These are phyloP conservation scores for Fusarium xyrophilum DNA, from an alignment of 2,329 filamentous ascomycete genomes.

Conservation along the genomic window DNA sequence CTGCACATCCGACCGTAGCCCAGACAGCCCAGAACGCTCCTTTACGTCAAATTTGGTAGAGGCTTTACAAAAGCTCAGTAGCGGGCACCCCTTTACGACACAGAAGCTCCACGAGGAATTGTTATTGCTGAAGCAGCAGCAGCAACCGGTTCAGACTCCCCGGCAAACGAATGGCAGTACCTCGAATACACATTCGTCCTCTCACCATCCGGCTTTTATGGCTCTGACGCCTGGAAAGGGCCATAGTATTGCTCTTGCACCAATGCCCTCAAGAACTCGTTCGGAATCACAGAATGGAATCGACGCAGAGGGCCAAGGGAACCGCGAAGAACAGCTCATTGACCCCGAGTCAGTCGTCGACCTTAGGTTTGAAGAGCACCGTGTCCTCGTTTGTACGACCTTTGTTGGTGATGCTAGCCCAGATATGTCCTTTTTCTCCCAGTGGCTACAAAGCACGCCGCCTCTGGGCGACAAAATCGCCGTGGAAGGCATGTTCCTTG, in stretches of 20 bases:
- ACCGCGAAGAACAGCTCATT: conserved; percentile 51
- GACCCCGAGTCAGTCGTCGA: conserved; percentile 59
- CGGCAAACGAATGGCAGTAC: conserved; percentile 56
- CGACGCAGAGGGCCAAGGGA: conserved; percentile 36
- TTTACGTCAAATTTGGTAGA: conserved; percentile 66
- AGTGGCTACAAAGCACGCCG: conserved; percentile 69
- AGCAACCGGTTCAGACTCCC: conserved; percentile 52
- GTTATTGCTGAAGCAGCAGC: conserved; percentile 53
- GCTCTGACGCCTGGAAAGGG: conserved; percentile 62
- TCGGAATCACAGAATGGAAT: conserved; percentile 42
- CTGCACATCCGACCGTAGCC: conserved; percentile 58
- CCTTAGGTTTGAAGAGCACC: conserved; percentile 66
- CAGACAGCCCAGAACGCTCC: conserved; percentile 56
- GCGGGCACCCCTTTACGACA: conserved; percentile 61
- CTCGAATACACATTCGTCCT: conserved; percentile 44
- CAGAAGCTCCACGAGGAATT: conserved; percentile 66
- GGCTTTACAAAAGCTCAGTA: conserved; percentile 60
- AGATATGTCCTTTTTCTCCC: conserved; percentile 70
- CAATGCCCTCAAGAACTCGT: conserved; percentile 48
- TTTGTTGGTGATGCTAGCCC: conserved; percentile 70
- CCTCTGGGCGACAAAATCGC: conserved; percentile 64
- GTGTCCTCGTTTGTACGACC: conserved; percentile 71
- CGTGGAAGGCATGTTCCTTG: conserved; percentile 72
- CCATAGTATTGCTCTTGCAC: conserved; percentile 61
- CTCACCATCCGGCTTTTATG: conserved; percentile 60